These are phyloP conservation scores for Lipomyces sp. DNA, from an alignment of 805 yeast genomes.

Conservation along the genomic window DNA sequence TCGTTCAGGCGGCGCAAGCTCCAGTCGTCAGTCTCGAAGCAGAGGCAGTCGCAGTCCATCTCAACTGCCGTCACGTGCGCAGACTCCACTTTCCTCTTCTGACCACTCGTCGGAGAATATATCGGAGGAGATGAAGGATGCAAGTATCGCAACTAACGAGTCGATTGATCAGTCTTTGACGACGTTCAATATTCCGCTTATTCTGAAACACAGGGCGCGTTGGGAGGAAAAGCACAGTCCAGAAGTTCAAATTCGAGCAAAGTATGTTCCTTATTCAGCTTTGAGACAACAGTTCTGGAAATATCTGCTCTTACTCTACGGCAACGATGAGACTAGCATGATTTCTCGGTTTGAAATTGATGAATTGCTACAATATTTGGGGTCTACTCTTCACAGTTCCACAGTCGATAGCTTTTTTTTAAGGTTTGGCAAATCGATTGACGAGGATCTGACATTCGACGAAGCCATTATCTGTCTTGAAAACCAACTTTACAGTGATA, in stretches of 20 bases:
- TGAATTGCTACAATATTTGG: constrained; percentile 67
- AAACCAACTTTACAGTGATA: constrained; percentile 43
- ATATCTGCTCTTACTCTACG: constrained; percentile 58
- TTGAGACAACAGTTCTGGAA: constrained; percentile 74
- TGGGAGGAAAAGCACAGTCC: constrained; percentile 54
- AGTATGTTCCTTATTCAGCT: constrained; percentile 67
- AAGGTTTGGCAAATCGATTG: constrained; percentile 42
- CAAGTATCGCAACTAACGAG: background rate
- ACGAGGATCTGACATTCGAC: constrained; percentile 56
- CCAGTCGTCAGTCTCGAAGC: background rate
- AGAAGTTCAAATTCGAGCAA: constrained; percentile 60
- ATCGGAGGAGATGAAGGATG: background rate
- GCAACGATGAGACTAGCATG: constrained; percentile 50
- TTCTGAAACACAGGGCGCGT: constrained; percentile 40
- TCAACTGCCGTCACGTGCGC: background rate
- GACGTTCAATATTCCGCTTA: constrained; percentile 48
- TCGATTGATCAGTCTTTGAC: constrained; percentile 3
- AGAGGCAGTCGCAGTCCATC: constrained; percentile 1
- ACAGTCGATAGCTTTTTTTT: constrained; percentile 42
- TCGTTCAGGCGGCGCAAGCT: background rate
- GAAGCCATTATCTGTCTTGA: constrained; percentile 61
- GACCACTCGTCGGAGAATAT: background rate
- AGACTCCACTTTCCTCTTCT: background rate
- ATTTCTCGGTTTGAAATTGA: constrained; percentile 65
- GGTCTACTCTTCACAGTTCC: constrained; percentile 51